Conservation (phyloP, 495 filamentous ascomycete genomes). For the Tuber umbilicatum region DNA sequence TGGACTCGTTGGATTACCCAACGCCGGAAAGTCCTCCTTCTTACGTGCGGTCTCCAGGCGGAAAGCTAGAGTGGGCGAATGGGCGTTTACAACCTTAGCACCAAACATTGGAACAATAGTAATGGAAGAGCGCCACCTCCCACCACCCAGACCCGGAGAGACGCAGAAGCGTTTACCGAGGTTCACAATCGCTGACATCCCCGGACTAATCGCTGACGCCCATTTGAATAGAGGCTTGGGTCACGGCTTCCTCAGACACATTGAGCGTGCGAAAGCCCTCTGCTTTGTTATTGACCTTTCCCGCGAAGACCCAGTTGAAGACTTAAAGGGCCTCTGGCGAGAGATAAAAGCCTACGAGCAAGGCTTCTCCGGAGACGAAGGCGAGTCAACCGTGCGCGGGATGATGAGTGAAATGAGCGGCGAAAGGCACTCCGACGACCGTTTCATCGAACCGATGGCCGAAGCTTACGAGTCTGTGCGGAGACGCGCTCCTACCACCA, state of each 20-base stretch:
- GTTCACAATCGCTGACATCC: conserved; percentile 94
- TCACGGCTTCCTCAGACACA: conserved; percentile 83
- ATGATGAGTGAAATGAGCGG: conserved; percentile 43
- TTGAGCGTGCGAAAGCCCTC: conserved; percentile 84
- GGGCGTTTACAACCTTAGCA: conserved; percentile 93
- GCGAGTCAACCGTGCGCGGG: conserved; percentile 16
- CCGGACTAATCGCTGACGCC: conserved; percentile 80
- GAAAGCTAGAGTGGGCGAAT: conserved; percentile 80
- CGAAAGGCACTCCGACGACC: conserved; percentile 17
- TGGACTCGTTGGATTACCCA: conserved; percentile 87
- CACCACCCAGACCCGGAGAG: conserved; percentile 44
- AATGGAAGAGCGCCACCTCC: conserved; percentile 71
- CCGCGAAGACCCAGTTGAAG: conserved; percentile 66
- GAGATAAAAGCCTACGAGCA: conserved; percentile 83
- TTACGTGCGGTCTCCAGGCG: conserved; percentile 78
- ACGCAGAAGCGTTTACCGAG: conserved; percentile 51
- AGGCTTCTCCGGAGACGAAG: conserved; percentile 55
- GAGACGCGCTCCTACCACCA: not conserved
- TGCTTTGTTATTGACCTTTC: conserved; percentile 89
- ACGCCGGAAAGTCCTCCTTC: conserved; percentile 92
- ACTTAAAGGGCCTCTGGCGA: conserved; percentile 74
- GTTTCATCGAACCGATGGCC: conserved; percentile 1
- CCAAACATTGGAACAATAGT: conserved; percentile 95
- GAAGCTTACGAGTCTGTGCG: not conserved
- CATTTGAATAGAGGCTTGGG: conserved; percentile 90